Evolutionary conservation across 345 rosid genomes (phyloP), one percentile per base, ranked within the genome.

Genomic region (Passiflora organensis): DNA sequence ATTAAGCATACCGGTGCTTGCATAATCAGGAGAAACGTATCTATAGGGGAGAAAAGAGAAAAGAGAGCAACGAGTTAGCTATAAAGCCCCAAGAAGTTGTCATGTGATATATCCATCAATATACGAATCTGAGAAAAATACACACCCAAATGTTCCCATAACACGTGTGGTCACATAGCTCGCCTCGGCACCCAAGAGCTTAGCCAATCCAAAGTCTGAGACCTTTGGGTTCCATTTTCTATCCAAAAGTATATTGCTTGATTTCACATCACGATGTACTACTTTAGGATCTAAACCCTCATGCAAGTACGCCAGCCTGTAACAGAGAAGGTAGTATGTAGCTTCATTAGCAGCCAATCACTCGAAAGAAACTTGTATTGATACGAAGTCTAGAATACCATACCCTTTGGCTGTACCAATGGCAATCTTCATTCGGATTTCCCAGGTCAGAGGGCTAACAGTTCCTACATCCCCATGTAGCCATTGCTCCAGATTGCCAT

Each of bases 401-500:
- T 34, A 88, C 98, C 93, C 96, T 80, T 91, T 91, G 10, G 95
- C 96, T 38, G 96, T 86, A 58, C 98, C 96, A 32, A 80, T 77
- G 14, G 95, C 96, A 44, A 91, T 86, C 76, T 81, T 91, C 89
- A 88, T 88, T 18, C 98, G 81, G 0, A 91, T 72, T 63, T 86
- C 95, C 98, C 98, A 91, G 1, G 88, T 83, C 19, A 91, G 73
- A 32, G 96, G 98, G 71, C 96, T 85, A 22, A 76, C 72, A 0
- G 93, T 81, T 36, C 95, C 98, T 12, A 87, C 90, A 53, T 85
- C 96, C 56, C 98, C 96, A 19, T 91, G 98, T 58, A 91, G 54
- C 98, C 98, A 88, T 57, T 88, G 96, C 84, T 91, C 98, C 82
- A 91, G 74, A 75, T 88, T 91, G 38, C 95, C 96, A 65, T 91